These are phyloP conservation scores for Metschnikowia koreensis DNA, from an alignment of 805 yeast genomes.

Conservation along the genomic window DNA sequence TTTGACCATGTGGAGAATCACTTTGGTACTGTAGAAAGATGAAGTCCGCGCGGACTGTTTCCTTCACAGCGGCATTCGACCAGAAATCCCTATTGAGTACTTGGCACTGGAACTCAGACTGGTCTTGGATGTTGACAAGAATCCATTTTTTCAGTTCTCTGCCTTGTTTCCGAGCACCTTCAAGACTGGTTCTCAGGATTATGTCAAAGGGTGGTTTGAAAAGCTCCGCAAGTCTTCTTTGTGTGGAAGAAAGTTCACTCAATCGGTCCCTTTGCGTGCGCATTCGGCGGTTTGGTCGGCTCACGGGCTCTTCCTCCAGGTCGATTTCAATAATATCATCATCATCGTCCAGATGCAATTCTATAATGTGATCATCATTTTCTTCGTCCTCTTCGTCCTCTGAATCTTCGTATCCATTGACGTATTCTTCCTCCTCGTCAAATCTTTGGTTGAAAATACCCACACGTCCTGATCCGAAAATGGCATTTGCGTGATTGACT, in stretches of 20 bases:
- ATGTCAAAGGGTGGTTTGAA: slow-evolving; percentile 95
- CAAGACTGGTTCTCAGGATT: slow-evolving; percentile 66
- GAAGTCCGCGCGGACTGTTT: slow-evolving; percentile 62
- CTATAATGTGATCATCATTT: slow-evolving; percentile 14
- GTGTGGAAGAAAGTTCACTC: slow-evolving; percentile 49
- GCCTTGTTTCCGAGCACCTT: slow-evolving; percentile 69
- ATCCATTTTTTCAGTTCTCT: slow-evolving; percentile 72
- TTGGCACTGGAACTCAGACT: slow-evolving; percentile 83
- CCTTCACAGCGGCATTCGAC: slow-evolving; percentile 68
- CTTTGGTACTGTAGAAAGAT: slow-evolving; percentile 81
- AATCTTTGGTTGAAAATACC: slow-evolving; percentile 62
- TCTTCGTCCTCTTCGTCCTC: slow-evolving; percentile 23
- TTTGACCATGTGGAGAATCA: slow-evolving; percentile 72
- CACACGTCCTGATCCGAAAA: slow-evolving; percentile 48
- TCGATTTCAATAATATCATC: slow-evolving; percentile 34
- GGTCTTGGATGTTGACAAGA: slow-evolving; percentile 82
- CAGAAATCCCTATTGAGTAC: slow-evolving; percentile 90
- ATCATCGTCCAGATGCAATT: slow-evolving; percentile 33
- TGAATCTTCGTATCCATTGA: slow-evolving; percentile 23
- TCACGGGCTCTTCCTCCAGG: slow-evolving; percentile 27
- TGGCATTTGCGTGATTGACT: slow-evolving; percentile 33
- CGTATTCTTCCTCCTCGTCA: slow-evolving; percentile 35
- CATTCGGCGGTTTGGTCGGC: slow-evolving; percentile 11
- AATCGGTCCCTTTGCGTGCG: slow-evolving; percentile 11
- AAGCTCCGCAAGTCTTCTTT: slow-evolving; percentile 70